phyloP scores from a whole-genome alignment of 2,329 filamentous ascomycete genomes.

The Cladophialophora immunda region DNA sequence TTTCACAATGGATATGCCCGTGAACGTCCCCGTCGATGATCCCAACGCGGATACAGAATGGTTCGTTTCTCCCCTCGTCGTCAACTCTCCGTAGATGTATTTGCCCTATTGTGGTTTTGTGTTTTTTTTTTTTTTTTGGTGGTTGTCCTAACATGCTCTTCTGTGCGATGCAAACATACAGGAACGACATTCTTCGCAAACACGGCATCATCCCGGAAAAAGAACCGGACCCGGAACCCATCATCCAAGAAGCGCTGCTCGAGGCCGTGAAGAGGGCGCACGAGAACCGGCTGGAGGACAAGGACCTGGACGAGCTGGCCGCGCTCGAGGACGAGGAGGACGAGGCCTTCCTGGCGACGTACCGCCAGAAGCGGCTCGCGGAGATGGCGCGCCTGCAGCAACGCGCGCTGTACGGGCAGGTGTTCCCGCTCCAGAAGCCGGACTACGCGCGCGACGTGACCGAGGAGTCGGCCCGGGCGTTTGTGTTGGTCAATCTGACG shows the following conservation, averaged over 20 bases:
- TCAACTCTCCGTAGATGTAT: too few relatives aligned
- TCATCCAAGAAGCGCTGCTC: constrained; percentile 92
- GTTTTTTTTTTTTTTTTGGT: neutral
- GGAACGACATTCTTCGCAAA: constrained; percentile 94
- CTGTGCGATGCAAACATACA: constrained; percentile 6
- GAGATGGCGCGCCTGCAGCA: constrained; percentile 80
- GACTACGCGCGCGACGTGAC: constrained; percentile 93
- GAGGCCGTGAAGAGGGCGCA: constrained; percentile 85
- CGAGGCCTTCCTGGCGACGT: constrained; percentile 86
- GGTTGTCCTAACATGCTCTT: neutral
- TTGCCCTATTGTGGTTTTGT: too few relatives aligned
- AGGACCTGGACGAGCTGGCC: constrained; percentile 91
- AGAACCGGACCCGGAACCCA: constrained; percentile 89
- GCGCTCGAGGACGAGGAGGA: constrained; percentile 96
- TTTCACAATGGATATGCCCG: constrained; percentile 62
- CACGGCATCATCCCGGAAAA: constrained; percentile 98
- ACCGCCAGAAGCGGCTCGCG: constrained; percentile 81
- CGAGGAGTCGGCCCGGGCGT: constrained; percentile 77
- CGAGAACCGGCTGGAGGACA: constrained; percentile 91
- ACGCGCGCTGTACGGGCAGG: constrained; percentile 83
- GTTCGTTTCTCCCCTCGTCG: constrained; percentile 61
- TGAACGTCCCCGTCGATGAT: constrained; percentile 87
- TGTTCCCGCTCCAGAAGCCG: constrained; percentile 93
- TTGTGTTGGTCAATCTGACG: constrained; percentile 80
- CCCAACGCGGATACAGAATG: constrained; percentile 99